Conservation (phyloP, 306 rosid species). For the Bauhinia variegata region DNA sequence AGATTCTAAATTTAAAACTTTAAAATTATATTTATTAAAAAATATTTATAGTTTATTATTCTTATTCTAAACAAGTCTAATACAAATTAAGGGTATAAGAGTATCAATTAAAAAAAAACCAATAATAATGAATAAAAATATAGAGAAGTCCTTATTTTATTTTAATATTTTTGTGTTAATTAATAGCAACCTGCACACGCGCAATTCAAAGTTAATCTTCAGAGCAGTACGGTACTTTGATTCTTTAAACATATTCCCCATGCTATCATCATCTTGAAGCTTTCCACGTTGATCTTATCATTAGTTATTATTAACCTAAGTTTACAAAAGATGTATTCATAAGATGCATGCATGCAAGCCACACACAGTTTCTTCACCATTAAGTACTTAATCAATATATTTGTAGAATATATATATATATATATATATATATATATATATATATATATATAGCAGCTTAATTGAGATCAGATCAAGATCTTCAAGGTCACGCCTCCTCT, state of each 20-base stretch:
- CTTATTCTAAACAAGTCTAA: too few relatives aligned
- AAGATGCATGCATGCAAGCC: conserved; percentile 39
- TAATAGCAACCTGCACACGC: conserved; percentile 2
- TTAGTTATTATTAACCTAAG: conserved; percentile 29
- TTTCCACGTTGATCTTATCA: conserved; percentile 9
- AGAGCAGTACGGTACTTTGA: neutral
- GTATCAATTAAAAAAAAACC: too few relatives aligned
- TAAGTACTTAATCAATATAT: conserved; percentile 20
- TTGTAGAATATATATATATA: too few relatives aligned
- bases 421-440: too few relatives aligned
- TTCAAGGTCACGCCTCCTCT: conserved; percentile 30
- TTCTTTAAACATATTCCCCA: conserved; percentile 14
- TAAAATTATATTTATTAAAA: too few relatives aligned
- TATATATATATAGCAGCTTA: conserved; percentile 17
- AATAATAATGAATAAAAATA: too few relatives aligned
- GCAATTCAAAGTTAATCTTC: conserved; percentile 10
- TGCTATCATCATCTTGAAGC: conserved; percentile 17
- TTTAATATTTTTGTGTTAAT: conserved; percentile 22
- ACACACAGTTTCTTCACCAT: conserved; percentile 21
- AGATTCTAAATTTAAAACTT: too few relatives aligned
- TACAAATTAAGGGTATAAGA: too few relatives aligned
- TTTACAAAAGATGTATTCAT: conserved; percentile 10
- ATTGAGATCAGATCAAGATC: conserved; percentile 22
- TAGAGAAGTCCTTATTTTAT: neutral
- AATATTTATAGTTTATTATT: too few relatives aligned